Evolutionary conservation across 2,329 filamentous ascomycete genomes (phyloP).

Genomic region (Aspergillus transmontanensis): DNA sequence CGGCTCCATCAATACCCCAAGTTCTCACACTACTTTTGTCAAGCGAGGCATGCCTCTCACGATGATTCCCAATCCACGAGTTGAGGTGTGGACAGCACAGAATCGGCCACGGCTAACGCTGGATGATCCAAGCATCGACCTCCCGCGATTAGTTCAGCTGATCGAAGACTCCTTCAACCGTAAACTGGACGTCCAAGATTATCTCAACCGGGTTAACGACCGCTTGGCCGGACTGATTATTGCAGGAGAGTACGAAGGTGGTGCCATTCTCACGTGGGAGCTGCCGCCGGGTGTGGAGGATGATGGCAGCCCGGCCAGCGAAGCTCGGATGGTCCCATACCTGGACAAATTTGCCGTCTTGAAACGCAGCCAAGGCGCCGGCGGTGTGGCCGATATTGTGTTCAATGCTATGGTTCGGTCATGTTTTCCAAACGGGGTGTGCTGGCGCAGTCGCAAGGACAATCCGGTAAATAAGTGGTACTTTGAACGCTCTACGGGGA

Average conservation of each 20-base stretch:
- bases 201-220: conserved; percentile 76
- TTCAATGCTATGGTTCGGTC: conserved; percentile 93
- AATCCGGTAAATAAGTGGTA: conserved; percentile 99
- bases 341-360: conserved; percentile 97
- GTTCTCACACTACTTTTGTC: conserved; percentile 72
- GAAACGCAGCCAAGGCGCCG: conserved; percentile 82
- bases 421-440: conserved; percentile 86
- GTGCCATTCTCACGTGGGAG: conserved; percentile 95
- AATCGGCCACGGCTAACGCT: conserved; percentile 66
- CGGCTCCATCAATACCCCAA: conserved; percentile 38
- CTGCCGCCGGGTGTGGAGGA: conserved; percentile 63
- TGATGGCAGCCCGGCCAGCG: conserved; percentile 54
- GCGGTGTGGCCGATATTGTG: conserved; percentile 91
- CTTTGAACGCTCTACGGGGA: conserved; percentile 85
- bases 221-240: conserved; percentile 90
- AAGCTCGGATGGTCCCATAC: conserved; percentile 78
- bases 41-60: conserved; percentile 90
- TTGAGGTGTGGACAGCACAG: conserved; percentile 69
- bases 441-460: conserved; percentile 85
- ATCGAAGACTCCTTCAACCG: conserved; percentile 93
- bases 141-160: conserved; percentile 77
- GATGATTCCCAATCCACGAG: conserved; percentile 72
- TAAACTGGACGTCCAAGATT: conserved; percentile 79
- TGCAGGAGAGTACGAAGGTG: conserved; percentile 94
- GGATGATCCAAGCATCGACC: conserved; percentile 78